Conservation (phyloP, 140 eudicot species). For the Cichorium intybus region DNA sequence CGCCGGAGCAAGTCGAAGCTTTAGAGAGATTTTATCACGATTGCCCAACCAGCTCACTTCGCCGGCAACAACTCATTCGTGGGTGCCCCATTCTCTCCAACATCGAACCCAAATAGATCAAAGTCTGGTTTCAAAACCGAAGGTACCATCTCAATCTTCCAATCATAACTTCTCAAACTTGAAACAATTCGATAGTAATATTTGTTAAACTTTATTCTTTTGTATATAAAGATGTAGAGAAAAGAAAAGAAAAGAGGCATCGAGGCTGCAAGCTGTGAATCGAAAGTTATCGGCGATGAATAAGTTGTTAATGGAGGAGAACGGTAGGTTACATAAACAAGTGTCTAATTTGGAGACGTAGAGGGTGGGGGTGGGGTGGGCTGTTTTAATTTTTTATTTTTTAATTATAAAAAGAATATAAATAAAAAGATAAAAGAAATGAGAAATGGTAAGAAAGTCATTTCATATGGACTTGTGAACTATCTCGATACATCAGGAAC, state of each 20-base stretch:
- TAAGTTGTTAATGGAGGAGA: constrained; percentile 97
- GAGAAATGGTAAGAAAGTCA: too few species aligned
- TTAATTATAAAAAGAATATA: too few species aligned
- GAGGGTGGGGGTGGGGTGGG: too few species aligned
- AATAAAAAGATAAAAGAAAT: too few species aligned
- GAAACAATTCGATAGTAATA: neutral
- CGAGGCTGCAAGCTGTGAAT: constrained; percentile 87
- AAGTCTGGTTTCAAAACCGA: constrained; percentile 94
- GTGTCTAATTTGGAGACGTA: constrained; percentile 92
- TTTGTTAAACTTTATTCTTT: constrained; percentile 20
- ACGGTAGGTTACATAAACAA: constrained; percentile 91
- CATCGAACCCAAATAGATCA: constrained; percentile 93
- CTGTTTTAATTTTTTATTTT: too few species aligned
- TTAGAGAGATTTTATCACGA: constrained; percentile 81
- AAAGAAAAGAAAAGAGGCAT: constrained; percentile 89
- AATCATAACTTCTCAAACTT: constrained; percentile 3
- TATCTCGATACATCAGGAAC: too few species aligned
- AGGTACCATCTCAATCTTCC: constrained; percentile 42
- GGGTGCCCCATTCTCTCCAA: constrained; percentile 86
- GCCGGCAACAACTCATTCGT: constrained; percentile 83
- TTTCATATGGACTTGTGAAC: too few species aligned
- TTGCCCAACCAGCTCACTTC: constrained; percentile 87
- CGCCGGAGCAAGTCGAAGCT: constrained; percentile 96
- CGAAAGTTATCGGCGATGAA: constrained; percentile 88
- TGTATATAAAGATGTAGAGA: constrained; percentile 68